Conservation (phyloP, 2,329 filamentous ascomycete species). For the Paraconiothyrium brasiliense region DNA sequence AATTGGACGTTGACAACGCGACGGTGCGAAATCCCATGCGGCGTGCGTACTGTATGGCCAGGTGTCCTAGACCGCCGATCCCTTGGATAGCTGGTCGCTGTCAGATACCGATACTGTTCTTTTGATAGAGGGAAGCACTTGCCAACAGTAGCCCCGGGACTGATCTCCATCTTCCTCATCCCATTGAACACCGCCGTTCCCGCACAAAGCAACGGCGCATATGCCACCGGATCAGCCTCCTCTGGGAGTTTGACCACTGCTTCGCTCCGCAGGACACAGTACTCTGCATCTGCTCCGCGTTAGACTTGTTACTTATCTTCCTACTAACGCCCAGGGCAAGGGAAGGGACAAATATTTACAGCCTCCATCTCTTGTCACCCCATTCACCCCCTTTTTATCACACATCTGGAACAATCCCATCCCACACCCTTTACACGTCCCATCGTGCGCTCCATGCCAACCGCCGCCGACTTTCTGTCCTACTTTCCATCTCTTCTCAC, state of each 20-base stretch:
- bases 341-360: constrained; percentile 52
- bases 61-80: constrained; percentile 62
- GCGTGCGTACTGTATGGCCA: constrained; percentile 63
- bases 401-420: constrained; percentile 75
- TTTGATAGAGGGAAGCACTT: too few species aligned
- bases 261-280: constrained; percentile 68
- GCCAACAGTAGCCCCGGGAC: constrained; percentile 50
- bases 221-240: constrained; percentile 57
- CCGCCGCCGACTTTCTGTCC: constrained; percentile 74
- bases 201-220: constrained; percentile 57
- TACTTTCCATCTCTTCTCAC: constrained; percentile 66
- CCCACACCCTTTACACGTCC: constrained; percentile 69
- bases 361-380: constrained; percentile 72
- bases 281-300: constrained; percentile 62
- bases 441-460: constrained; percentile 75
- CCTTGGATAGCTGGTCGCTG: constrained; percentile 60
- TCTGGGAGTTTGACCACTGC: constrained; percentile 64
- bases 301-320: constrained; percentile 1
- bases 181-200: constrained; percentile 65
- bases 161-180: constrained; percentile 59
- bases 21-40: constrained; percentile 64
- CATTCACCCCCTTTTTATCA: constrained; percentile 69
- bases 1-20: constrained; percentile 58
- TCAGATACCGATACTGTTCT: too few species aligned
- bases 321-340: background rate